phyloP scores from a whole-genome alignment of 805 yeast species.

The Scheffersomyces amazonensis region DNA sequence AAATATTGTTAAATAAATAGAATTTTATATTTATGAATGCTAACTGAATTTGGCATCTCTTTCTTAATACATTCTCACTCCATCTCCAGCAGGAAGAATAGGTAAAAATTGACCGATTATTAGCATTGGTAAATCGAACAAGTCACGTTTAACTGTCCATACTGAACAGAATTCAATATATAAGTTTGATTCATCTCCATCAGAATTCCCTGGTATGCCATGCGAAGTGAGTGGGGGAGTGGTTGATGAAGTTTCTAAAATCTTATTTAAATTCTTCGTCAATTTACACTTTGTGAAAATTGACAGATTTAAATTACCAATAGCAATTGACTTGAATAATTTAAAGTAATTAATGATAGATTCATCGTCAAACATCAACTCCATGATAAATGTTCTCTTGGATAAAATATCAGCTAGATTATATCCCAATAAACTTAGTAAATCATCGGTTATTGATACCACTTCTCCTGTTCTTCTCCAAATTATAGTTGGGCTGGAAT shows the following conservation, averaged over 20 bases:
- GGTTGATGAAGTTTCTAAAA: neutral
- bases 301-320: constrained; percentile 58
- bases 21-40: no score
- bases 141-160: constrained; percentile 83
- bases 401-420: constrained; percentile 54
- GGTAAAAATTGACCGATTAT: constrained; percentile 81
- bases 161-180: constrained; percentile 68
- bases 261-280: constrained; percentile 22
- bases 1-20: no score
- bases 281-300: constrained; percentile 51
- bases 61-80: constrained; percentile 28
- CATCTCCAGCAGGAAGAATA: constrained; percentile 41
- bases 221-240: constrained; percentile 1
- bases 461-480: constrained; percentile 89
- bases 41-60: no score
- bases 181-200: constrained; percentile 10
- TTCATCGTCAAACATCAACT: constrained; percentile 73
- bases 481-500: constrained; percentile 76
- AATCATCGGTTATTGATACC: constrained; percentile 73
- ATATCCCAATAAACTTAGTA: constrained; percentile 67
- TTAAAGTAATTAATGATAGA: constrained; percentile 71
- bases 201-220: constrained; percentile 10
- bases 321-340: constrained; percentile 68
- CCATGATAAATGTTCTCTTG: constrained; percentile 67
- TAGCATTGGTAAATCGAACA: constrained; percentile 81